A percentile compares a stretch with the other conserved stretches of the same genome.
Evolutionary conservation across 2,329 filamentous ascomycete species (phyloP).

Genomic region (Beauveria varroae): DNA sequence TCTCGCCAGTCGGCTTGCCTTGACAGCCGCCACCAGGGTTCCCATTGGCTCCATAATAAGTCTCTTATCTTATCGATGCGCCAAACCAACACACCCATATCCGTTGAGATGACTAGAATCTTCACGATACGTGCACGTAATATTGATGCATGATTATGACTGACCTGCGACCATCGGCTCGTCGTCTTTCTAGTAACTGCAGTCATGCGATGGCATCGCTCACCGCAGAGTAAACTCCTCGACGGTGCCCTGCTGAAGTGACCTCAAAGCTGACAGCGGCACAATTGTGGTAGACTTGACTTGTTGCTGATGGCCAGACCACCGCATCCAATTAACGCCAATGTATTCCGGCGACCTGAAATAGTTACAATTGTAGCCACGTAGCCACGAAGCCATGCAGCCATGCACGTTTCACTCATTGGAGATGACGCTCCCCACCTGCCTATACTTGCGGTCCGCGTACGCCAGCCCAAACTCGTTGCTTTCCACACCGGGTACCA

Average conservation of each 20-base stretch:
- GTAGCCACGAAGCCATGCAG: neutral
- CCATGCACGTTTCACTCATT: neutral
- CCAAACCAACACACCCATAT: neutral
- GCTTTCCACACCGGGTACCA: conserved; percentile 26
- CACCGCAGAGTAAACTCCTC: too few relatives aligned
- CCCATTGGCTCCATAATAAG: neutral
- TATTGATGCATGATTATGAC: too few relatives aligned
- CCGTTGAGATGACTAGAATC: neutral
- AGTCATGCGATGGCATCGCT: too few relatives aligned
- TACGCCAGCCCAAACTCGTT: conserved; percentile 41
- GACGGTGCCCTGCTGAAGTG: neutral
- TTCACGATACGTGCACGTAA: neutral
- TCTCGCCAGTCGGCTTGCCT: neutral
- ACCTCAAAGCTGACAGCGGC: neutral
- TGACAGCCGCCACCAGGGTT: conserved; percentile 6
- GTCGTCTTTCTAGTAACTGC: too few relatives aligned
- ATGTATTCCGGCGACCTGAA: neutral
- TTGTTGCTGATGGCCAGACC: neutral
- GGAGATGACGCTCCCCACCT: conserved; percentile 29
- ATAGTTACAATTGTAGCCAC: neutral
- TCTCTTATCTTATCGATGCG: neutral
- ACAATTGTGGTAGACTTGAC: conserved; percentile 1
- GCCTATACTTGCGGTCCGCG: conserved; percentile 41
- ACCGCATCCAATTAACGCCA: neutral
- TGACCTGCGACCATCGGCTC: too few relatives aligned